Evolutionary conservation across 2,329 filamentous ascomycete species (phyloP).

Genomic region (Phaeosphaeriaceae sp.): DNA sequence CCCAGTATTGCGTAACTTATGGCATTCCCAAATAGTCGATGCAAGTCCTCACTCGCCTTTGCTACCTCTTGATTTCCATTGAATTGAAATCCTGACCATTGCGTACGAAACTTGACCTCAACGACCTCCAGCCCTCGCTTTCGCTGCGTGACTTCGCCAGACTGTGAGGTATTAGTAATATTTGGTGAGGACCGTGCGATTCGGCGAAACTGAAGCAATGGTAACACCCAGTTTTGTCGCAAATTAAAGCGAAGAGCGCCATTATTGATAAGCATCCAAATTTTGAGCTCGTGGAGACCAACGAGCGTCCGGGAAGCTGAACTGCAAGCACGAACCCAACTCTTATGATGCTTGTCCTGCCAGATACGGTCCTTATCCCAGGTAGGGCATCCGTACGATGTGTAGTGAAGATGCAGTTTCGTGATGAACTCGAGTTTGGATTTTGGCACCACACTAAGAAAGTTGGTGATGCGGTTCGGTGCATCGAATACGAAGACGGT

Average conservation of each 20-base stretch:
- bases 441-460: conserved; percentile 28
- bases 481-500: conserved; percentile 40
- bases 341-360: conserved; percentile 32
- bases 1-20: conserved; percentile 35
- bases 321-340: conserved; percentile 33
- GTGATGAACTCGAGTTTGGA: conserved; percentile 27
- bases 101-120: conserved; percentile 20
- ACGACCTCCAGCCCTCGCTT: conserved; percentile 13
- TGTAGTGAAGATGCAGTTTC: conserved; percentile 40
- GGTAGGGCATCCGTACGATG: conserved; percentile 33
- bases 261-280: conserved; percentile 29
- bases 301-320: conserved; percentile 24
- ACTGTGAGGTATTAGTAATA: not conserved
- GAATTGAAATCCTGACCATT: conserved; percentile 11
- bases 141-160: not conserved
- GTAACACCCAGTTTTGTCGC: conserved; percentile 31
- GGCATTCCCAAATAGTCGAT: conserved; percentile 34
- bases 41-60: conserved; percentile 28
- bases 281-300: conserved; percentile 25
- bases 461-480: conserved; percentile 31
- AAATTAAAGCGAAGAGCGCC: conserved; percentile 28
- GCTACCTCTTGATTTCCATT: conserved; percentile 11
- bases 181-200: conserved; percentile 3
- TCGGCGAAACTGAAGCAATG: conserved; percentile 38
- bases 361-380: conserved; percentile 16